Evolutionary conservation across 805 yeast genomes (phyloP).

Genomic region (Ogataea angusta): DNA sequence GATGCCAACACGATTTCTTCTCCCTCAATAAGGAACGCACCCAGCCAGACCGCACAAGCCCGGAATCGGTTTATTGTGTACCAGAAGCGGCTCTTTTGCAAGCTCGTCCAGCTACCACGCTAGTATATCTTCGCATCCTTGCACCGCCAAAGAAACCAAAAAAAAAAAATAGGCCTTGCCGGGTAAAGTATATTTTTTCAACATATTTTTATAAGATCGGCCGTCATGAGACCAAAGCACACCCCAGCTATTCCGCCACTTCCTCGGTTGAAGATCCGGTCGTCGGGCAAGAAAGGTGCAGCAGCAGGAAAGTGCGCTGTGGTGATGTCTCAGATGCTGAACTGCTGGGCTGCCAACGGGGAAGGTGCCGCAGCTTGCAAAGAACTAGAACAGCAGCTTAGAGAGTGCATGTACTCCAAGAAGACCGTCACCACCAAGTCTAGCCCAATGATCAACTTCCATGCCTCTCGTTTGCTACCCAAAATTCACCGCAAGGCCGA

Average conservation of each 20-base stretch:
- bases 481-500: conserved; percentile 43
- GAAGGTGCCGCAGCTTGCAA: conserved; percentile 72
- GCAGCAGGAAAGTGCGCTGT: conserved; percentile 69
- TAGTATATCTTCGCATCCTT: neutral
- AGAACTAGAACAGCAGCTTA: conserved; percentile 63
- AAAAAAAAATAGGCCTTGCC: neutral
- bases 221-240: conserved; percentile 20
- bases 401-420: conserved; percentile 62
- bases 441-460: conserved; percentile 49
- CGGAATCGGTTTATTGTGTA: no score
- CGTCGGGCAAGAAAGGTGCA: conserved; percentile 47
- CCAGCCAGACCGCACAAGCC: no score
- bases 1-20: no score
- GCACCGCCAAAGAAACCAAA: neutral
- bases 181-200: conserved; percentile 7
- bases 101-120: neutral
- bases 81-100: no score
- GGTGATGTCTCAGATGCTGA: conserved; percentile 77
- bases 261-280: conserved; percentile 68
- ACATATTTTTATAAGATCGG: neutral
- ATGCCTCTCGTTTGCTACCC: conserved; percentile 53
- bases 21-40: no score
- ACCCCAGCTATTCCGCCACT: conserved; percentile 57
- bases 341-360: conserved; percentile 96
- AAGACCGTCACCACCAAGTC: conserved; percentile 34